Conservation (phyloP, 352 stramenopile species). For the Aphanomyces cochlioides region DNA sequence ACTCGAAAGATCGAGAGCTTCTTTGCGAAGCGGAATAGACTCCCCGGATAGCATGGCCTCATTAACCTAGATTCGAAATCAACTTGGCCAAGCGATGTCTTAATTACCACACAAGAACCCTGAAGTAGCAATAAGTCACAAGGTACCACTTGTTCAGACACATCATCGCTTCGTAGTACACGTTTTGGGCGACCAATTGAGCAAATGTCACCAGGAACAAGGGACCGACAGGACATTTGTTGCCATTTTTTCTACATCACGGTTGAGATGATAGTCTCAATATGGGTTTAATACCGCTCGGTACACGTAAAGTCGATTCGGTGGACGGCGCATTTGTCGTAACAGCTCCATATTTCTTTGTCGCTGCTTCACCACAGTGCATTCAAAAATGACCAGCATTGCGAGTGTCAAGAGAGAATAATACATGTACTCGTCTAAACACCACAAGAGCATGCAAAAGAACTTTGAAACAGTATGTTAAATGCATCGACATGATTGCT, state of each 20-base stretch:
- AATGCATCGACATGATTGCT: background rate
- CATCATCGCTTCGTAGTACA: slow-evolving; percentile 29
- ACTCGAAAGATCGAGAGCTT: slow-evolving; percentile 39
- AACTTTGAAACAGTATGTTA: slow-evolving; percentile 32
- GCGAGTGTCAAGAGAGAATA: slow-evolving; percentile 94
- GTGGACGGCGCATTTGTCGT: slow-evolving; percentile 68
- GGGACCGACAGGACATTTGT: slow-evolving; percentile 51
- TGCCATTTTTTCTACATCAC: slow-evolving; percentile 48
- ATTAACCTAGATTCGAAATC: slow-evolving; percentile 44
- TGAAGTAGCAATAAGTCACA: slow-evolving; percentile 90
- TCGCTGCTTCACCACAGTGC: slow-evolving; percentile 87
- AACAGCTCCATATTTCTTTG: slow-evolving; percentile 86
- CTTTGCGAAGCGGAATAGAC: slow-evolving; percentile 91
- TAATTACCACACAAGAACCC: slow-evolving; percentile 84
- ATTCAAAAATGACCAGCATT: slow-evolving; percentile 94
- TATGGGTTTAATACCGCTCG: slow-evolving; percentile 35
- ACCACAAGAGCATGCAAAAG: slow-evolving; percentile 95
- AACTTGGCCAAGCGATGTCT: background rate
- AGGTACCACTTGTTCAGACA: slow-evolving; percentile 47
- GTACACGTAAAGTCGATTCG: slow-evolving; percentile 76
- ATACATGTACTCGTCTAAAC: slow-evolving; percentile 96
- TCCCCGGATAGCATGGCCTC: slow-evolving; percentile 96
- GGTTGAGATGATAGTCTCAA: background rate
- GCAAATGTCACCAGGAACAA: slow-evolving; percentile 83
- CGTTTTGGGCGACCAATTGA: slow-evolving; percentile 57